Conservation (phyloP, 2,329 filamentous ascomycete species). For the Stachybotrys echinatus region DNA sequence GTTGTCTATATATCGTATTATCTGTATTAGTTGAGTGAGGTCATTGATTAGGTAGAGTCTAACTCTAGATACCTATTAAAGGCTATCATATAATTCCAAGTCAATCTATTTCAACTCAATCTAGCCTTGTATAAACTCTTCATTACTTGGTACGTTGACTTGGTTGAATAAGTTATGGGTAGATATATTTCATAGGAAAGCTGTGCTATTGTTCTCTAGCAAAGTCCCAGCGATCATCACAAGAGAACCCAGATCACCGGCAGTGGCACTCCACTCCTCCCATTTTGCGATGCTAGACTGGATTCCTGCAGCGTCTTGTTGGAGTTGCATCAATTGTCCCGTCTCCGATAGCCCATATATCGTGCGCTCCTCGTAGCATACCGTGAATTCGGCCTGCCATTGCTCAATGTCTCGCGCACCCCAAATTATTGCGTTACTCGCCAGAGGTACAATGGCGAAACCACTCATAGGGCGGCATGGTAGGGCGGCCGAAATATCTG, state of each 20-base stretch:
- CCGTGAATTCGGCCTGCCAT: constrained; percentile 4
- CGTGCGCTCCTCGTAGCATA: constrained; percentile 1
- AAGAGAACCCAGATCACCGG: background rate
- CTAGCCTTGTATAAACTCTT: too few species aligned
- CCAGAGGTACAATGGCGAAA: constrained; percentile 7
- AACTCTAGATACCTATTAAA: too few species aligned
- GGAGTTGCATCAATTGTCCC: background rate
- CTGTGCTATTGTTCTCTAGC: background rate
- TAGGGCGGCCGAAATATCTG: background rate
- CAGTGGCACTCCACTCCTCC: constrained; percentile 1
- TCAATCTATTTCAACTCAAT: too few species aligned
- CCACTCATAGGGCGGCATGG: constrained; percentile 2
- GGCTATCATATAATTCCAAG: too few species aligned
- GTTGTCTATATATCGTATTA: too few species aligned
- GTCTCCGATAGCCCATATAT: constrained; percentile 2
- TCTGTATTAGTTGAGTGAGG: too few species aligned
- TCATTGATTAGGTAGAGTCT: too few species aligned
- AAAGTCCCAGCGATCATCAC: constrained; percentile 1
- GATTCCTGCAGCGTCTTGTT: background rate
- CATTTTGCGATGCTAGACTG: background rate
- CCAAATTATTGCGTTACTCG: constrained; percentile 7
- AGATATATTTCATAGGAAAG: background rate
- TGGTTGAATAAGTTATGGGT: too few species aligned
- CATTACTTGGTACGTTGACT: too few species aligned
- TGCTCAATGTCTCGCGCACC: constrained; percentile 4